These are phyloP conservation scores for Sclerotiophoma versabilis DNA, from an alignment of 2,329 filamentous ascomycete genomes.

Conservation along the genomic window DNA sequence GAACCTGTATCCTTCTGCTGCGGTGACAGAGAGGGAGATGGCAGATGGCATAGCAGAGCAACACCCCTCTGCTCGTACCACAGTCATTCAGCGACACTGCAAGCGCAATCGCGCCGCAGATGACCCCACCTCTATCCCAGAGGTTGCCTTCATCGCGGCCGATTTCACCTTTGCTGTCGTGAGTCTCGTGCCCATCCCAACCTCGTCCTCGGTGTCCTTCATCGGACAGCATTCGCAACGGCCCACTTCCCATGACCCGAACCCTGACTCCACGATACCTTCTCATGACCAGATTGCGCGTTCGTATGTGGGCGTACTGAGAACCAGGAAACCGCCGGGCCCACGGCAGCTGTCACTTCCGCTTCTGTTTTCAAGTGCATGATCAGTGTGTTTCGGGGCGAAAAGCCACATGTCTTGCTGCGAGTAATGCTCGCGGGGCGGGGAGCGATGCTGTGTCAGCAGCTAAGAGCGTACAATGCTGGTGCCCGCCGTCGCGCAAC, in stretches of 20 bases:
- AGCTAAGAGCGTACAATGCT: no score
- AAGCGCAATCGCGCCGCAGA: not conserved
- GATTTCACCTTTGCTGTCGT: not conserved
- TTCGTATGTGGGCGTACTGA: not conserved
- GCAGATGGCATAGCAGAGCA: not conserved
- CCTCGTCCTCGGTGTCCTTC: not conserved
- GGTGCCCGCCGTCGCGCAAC: no score
- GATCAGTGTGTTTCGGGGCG: conserved; percentile 2
- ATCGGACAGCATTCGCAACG: not conserved
- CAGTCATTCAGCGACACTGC: not conserved
- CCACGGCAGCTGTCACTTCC: conserved; percentile 12
- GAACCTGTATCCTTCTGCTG: not conserved
- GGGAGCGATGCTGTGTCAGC: not conserved
- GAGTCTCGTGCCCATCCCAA: conserved; percentile 6
- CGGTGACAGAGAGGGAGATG: not conserved
- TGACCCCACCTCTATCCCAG: not conserved
- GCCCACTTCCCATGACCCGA: conserved; percentile 6
- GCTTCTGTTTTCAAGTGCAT: not conserved
- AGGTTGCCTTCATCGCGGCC: not conserved
- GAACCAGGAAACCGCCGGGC: not conserved
- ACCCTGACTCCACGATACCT: conserved; percentile 4
- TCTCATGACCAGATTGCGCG: conserved; percentile 3
- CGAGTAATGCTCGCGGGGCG: not conserved
- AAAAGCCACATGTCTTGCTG: conserved; percentile 14
- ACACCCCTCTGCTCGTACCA: conserved; percentile 1